Conservation (phyloP, 2,329 filamentous ascomycete genomes). For the Catunica adiposa region DNA sequence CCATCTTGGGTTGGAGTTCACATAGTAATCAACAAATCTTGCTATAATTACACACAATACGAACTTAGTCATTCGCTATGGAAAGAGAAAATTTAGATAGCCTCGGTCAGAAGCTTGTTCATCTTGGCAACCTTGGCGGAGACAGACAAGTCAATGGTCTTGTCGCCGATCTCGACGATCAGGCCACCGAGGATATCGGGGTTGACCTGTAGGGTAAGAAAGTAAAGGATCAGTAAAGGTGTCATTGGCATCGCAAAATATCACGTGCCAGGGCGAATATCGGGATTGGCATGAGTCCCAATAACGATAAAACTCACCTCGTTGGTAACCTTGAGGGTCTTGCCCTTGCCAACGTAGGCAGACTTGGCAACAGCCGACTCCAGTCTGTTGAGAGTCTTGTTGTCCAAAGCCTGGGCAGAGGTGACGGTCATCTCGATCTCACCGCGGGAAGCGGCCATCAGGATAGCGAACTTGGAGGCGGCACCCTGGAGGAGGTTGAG, state of each 20-base stretch:
- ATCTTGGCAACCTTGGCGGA: slow-evolving; percentile 90
- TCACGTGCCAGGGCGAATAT: too few species aligned
- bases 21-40: not conserved
- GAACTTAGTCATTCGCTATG: slow-evolving; percentile 2
- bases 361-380: slow-evolving; percentile 84
- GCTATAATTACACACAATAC: slow-evolving; percentile 1
- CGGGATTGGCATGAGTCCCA: too few species aligned
- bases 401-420: slow-evolving; percentile 78
- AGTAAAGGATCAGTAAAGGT: too few species aligned
- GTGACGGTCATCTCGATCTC: slow-evolving; percentile 90
- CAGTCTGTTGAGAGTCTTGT: slow-evolving; percentile 68
- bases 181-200: slow-evolving; percentile 86
- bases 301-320: slow-evolving; percentile 46
- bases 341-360: slow-evolving; percentile 69
- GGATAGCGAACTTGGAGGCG: slow-evolving; percentile 66
- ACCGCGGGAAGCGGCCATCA: slow-evolving; percentile 79
- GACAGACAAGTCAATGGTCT: slow-evolving; percentile 94
- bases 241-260: too few species aligned
- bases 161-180: slow-evolving; percentile 90
- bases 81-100: slow-evolving; percentile 59
- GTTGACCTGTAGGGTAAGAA: slow-evolving; percentile 66
- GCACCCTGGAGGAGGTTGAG: slow-evolving; percentile 68
- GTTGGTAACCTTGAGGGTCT: slow-evolving; percentile 96
- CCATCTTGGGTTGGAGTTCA: not conserved
- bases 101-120: slow-evolving; percentile 97